A percentile compares a stretch with the other conserved stretches of the same genome.
Evolutionary conservation across 306 rosid genomes (phyloP).

Genomic region (Cotoneaster glaucophyllus): DNA sequence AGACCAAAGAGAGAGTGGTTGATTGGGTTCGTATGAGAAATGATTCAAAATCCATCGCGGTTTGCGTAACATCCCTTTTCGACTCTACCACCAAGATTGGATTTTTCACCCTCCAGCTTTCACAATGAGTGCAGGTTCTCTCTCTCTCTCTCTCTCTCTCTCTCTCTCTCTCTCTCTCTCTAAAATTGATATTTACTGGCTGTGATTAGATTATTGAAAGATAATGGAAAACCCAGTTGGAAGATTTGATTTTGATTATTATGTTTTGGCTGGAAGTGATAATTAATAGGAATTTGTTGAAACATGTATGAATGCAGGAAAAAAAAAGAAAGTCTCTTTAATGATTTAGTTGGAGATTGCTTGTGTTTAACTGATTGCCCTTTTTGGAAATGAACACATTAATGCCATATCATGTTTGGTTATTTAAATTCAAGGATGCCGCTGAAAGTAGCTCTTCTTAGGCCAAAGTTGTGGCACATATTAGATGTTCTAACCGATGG

Average conservation of each 20-base stretch:
- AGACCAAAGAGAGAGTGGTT: background rate
- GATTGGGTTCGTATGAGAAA: background rate
- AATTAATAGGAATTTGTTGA: background rate
- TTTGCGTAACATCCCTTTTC: background rate
- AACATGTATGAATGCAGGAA: background rate
- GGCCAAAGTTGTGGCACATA: background rate
- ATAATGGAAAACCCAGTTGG: background rate
- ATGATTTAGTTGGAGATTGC: background rate
- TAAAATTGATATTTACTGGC: background rate
- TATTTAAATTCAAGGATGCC: background rate
- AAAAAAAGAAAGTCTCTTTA: background rate
- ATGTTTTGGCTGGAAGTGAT: background rate
- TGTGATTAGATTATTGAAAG: background rate
- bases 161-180: background rate
- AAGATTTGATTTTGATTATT: background rate
- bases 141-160: background rate
- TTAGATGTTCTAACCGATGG: background rate
- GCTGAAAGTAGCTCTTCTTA: background rate
- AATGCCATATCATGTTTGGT: background rate
- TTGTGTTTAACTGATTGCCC: background rate
- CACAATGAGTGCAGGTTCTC: slow-evolving; percentile 54
- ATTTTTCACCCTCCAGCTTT: slow-evolving; percentile 2
- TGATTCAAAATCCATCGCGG: background rate
- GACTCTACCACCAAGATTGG: background rate
- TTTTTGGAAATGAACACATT: background rate